A percentile compares a stretch with the other conserved stretches of the same genome.
Evolutionary conservation across 176 grass and related monocot species (phyloP).

Genomic region (Luzula sylvatica): DNA sequence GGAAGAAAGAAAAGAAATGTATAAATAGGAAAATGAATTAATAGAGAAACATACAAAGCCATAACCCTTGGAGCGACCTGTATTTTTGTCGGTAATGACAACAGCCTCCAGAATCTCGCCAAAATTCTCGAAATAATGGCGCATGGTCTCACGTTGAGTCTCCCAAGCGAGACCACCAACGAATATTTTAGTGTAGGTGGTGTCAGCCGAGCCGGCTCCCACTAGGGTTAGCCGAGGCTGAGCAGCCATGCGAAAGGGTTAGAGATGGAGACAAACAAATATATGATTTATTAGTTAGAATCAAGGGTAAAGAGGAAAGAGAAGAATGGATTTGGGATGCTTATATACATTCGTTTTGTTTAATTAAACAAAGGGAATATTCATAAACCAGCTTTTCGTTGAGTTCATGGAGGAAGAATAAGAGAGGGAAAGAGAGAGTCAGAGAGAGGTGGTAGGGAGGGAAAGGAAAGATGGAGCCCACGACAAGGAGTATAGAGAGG

Average conservation of each 20-base stretch:
- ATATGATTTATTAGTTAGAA: neutral
- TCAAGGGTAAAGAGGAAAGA: constrained; percentile 14
- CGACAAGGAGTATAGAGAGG: constrained; percentile 23
- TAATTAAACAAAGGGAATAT: constrained; percentile 18
- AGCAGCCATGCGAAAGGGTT: constrained; percentile 2
- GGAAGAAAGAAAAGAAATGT: neutral
- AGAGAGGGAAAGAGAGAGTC: constrained; percentile 8
- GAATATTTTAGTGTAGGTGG: constrained; percentile 49
- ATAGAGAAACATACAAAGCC: constrained; percentile 33
- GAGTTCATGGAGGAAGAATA: neutral
- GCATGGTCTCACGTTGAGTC: constrained; percentile 39
- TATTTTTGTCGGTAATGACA: constrained; percentile 58
- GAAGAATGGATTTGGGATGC: constrained; percentile 11
- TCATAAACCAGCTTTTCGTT: constrained; percentile 15
- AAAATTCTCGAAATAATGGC: constrained; percentile 42
- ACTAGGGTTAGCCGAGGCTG: neutral
- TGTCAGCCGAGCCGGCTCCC: constrained; percentile 30
- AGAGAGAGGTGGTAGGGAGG: constrained; percentile 13
- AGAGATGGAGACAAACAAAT: constrained; percentile 8
- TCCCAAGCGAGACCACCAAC: constrained; percentile 49
- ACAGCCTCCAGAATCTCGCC: constrained; percentile 48
- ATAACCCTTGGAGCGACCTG: constrained; percentile 51
- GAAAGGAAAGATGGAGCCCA: constrained; percentile 28
- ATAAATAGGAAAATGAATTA: neutral
- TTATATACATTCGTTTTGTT: constrained; percentile 16